Percentiles rank a stretch among this genome's conserved stretches.
Conservation (phyloP, 306 rosid species). For the Adenanthera pavonina region DNA sequence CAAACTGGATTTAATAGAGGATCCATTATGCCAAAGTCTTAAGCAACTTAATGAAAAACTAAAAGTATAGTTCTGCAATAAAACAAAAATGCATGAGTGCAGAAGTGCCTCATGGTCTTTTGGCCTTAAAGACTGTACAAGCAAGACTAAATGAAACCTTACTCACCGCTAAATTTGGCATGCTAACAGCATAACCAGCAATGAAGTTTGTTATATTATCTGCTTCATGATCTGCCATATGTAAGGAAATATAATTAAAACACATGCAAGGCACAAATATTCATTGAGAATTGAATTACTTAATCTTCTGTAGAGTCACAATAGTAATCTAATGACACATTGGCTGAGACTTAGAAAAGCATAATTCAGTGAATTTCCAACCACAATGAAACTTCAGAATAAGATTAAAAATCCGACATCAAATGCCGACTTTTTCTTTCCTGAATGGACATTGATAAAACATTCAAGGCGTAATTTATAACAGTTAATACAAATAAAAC, state of each 20-base stretch:
- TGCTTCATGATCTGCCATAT: conserved; percentile 69
- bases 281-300: conserved; percentile 25
- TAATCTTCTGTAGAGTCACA: conserved; percentile 27
- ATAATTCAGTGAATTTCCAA: conserved; percentile 17
- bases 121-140: conserved; percentile 51
- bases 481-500: conserved; percentile 32
- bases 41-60: conserved; percentile 32
- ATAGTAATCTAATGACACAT: conserved; percentile 16
- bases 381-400: background rate
- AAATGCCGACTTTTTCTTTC: background rate
- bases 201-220: conserved; percentile 65
- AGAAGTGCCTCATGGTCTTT: conserved; percentile 45
- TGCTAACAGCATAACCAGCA: conserved; percentile 63
- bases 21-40: conserved; percentile 25
- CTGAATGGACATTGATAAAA: background rate
- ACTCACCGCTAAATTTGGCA: conserved; percentile 87
- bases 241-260: conserved; percentile 37
- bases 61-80: conserved; percentile 31
- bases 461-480: background rate
- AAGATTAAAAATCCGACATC: background rate
- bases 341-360: conserved; percentile 10
- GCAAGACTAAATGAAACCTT: conserved; percentile 54
- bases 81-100: conserved; percentile 50
- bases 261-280: conserved; percentile 18
- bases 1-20: conserved; percentile 29